Percentiles rank a stretch among this genome's conserved stretches.
These are phyloP conservation scores for Myochromella boudieri DNA, from an alignment of 768 basidiomycete genomes.

Conservation along the genomic window DNA sequence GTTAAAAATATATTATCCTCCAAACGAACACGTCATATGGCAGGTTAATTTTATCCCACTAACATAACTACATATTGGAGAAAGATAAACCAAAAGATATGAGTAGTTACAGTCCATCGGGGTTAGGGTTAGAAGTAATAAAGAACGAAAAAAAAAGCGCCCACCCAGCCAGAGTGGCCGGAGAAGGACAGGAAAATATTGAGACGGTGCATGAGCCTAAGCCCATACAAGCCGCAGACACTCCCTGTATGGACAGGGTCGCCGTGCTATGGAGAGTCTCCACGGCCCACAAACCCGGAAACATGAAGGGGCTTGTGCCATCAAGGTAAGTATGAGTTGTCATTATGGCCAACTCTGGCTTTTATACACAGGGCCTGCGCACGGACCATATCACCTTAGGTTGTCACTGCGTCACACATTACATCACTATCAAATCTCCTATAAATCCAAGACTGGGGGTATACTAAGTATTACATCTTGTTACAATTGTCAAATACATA, in stretches of 20 bases:
- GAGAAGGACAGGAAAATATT: constrained; percentile 65
- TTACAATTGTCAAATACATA: no score
- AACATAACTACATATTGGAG: no score
- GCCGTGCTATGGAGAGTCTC: constrained; percentile 68
- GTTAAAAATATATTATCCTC: no score
- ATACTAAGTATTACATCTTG: no score
- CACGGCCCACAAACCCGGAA: constrained; percentile 57
- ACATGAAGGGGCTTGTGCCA: constrained; percentile 58
- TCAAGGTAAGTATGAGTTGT: constrained; percentile 63
- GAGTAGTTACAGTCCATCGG: no score
- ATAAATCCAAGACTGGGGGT: no score
- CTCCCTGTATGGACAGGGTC: constrained; percentile 69
- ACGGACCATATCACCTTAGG: constrained; percentile 16
- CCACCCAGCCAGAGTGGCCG: constrained; percentile 50
- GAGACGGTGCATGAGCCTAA: constrained; percentile 64
- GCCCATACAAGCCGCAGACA: constrained; percentile 52
- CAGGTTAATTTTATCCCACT: no score
- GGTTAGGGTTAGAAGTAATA: constrained; percentile 44
- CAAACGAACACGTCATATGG: no score
- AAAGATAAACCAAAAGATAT: no score
- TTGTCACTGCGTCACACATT: no score
- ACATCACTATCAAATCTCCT: no score
- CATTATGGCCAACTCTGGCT: background rate
- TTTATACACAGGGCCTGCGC: constrained; percentile 7
- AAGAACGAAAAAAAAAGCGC: constrained; percentile 36